Evolutionary conservation across 2,329 filamentous ascomycete species (phyloP).

Genomic region (Aspergillus floridensis): DNA sequence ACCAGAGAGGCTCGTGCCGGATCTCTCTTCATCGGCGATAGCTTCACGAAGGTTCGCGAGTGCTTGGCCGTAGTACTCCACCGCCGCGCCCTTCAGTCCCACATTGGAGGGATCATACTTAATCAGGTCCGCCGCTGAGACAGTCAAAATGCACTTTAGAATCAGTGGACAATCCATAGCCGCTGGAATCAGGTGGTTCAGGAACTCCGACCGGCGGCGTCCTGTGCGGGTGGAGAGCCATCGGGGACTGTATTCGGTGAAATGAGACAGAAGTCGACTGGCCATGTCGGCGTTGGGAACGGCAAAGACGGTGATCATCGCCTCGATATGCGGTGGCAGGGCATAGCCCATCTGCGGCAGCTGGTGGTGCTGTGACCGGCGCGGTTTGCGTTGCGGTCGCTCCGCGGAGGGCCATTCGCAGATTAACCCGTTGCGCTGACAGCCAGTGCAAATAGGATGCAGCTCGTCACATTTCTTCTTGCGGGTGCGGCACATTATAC

Average conservation of each 20-base stretch:
- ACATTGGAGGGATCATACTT: conserved; percentile 5
- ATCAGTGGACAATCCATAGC: conserved; percentile 2
- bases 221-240: conserved; percentile 7
- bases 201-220: background rate
- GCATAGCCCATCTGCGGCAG: background rate
- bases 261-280: conserved; percentile 6
- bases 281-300: background rate
- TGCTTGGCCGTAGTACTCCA: conserved; percentile 8
- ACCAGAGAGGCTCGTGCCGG: background rate
- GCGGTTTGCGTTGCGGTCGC: background rate
- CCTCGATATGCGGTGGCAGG: background rate
- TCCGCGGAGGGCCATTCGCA: conserved; percentile 2
- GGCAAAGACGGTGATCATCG: conserved; percentile 9
- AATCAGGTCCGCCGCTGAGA: conserved; percentile 5
- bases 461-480: conserved; percentile 13
- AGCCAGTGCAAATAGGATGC: conserved; percentile 3
- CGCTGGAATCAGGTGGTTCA: background rate
- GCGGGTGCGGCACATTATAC: conserved; percentile 6
- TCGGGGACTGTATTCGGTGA: conserved; percentile 6
- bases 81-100: background rate
- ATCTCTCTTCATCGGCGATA: background rate
- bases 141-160: conserved; percentile 5
- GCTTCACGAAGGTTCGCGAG: background rate
- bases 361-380: background rate
- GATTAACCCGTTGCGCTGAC: conserved; percentile 3